These are phyloP conservation scores for Vigna hirtella DNA, from an alignment of 306 rosid genomes.

Conservation along the genomic window DNA sequence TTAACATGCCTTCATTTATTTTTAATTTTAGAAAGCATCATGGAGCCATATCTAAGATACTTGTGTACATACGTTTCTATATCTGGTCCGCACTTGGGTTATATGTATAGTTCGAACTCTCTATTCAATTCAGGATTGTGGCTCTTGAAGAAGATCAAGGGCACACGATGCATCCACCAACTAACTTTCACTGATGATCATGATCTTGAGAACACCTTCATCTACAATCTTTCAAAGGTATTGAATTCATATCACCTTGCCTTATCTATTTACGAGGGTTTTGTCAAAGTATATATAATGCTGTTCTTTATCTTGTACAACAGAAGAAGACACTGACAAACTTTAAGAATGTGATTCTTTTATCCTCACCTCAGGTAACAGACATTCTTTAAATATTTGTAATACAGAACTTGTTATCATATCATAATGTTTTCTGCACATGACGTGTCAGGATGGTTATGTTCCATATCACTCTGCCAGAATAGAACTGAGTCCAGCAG, in stretches of 20 bases:
- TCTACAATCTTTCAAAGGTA: slow-evolving; percentile 91
- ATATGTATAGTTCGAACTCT: slow-evolving; percentile 88
- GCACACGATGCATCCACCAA: slow-evolving; percentile 87
- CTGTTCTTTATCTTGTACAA: slow-evolving; percentile 22
- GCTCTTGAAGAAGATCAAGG: slow-evolving; percentile 92
- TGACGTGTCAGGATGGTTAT: slow-evolving; percentile 78
- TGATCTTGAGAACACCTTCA: slow-evolving; percentile 84
- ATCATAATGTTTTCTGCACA: slow-evolving; percentile 19
- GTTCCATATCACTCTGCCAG: slow-evolving; percentile 96
- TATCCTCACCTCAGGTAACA: slow-evolving; percentile 62
- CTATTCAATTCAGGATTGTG: slow-evolving; percentile 91
- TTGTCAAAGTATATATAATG: slow-evolving; percentile 20
- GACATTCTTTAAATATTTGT: slow-evolving; percentile 33
- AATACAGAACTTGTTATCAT: slow-evolving; percentile 10
- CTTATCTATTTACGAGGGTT: background rate
- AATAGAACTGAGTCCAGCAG: slow-evolving; percentile 79
- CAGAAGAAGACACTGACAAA: slow-evolving; percentile 54
- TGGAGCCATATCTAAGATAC: slow-evolving; percentile 82
- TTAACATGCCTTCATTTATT: slow-evolving; percentile 27
- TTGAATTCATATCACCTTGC: slow-evolving; percentile 28
- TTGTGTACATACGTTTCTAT: slow-evolving; percentile 77
- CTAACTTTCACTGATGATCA: slow-evolving; percentile 89
- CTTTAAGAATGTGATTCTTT: slow-evolving; percentile 54
- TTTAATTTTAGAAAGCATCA: slow-evolving; percentile 77
- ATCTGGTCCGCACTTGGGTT: slow-evolving; percentile 97